Percentiles rank a stretch among this genome's conserved stretches.
These are phyloP conservation scores for Plasmopara halstedii DNA, from an alignment of 352 stramenopile genomes.

Conservation along the genomic window DNA sequence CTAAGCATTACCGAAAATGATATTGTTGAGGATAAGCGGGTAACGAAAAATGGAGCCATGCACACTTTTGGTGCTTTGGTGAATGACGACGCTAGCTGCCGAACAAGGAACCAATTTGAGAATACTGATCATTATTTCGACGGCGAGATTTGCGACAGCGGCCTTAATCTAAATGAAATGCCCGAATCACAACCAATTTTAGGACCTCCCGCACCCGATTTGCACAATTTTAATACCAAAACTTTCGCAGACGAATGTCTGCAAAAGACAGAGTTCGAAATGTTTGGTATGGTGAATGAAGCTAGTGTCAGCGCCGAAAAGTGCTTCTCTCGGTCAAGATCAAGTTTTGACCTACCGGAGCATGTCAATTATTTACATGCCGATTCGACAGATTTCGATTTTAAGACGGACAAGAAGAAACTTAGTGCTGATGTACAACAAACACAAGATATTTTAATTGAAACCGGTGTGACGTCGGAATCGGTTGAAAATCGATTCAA, in stretches of 20 bases:
- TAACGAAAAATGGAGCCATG: constrained; percentile 2
- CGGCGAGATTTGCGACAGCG: neutral
- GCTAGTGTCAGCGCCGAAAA: neutral
- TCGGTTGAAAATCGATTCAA: constrained; percentile 4
- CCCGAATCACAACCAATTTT: neutral
- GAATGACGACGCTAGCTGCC: neutral
- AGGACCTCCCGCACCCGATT: neutral
- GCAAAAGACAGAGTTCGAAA: neutral
- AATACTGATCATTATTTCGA: neutral
- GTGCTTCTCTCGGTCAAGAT: constrained; percentile 2
- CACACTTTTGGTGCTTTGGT: neutral
- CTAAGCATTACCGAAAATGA: constrained; percentile 2
- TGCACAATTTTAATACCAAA: too few relatives aligned
- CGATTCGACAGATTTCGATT: constrained; percentile 8
- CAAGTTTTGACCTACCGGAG: constrained; percentile 12
- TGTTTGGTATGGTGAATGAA: neutral
- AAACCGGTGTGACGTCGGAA: neutral
- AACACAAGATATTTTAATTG: neutral
- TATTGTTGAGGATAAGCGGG: neutral
- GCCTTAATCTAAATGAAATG: neutral
- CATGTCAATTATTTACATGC: constrained; percentile 49
- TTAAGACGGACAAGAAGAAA: neutral
- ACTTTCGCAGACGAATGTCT: neutral
- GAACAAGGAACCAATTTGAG: constrained; percentile 12
- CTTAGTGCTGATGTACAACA: neutral